Evolutionary conservation across 768 basidiomycete genomes (phyloP).

Genomic region (Trametes cubensis): DNA sequence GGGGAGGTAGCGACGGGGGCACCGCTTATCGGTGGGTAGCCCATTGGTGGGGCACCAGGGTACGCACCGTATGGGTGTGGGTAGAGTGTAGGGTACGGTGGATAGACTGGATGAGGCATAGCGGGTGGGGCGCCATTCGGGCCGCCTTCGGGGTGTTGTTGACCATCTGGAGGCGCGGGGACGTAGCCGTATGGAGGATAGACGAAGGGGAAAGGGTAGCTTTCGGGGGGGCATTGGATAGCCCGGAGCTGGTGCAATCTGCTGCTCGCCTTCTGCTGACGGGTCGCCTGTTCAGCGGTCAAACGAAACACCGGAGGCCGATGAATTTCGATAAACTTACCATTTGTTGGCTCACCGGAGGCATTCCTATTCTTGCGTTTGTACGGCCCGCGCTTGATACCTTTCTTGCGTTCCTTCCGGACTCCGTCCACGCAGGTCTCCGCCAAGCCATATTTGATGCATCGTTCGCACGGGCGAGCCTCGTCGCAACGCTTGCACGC

Average conservation of each 20-base stretch:
- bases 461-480: constrained; percentile 63
- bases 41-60: constrained; percentile 27
- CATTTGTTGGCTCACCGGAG: constrained; percentile 27
- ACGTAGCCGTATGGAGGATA: constrained; percentile 46
- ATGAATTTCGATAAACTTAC: constrained; percentile 1
- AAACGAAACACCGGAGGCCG: background rate
- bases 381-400: constrained; percentile 60
- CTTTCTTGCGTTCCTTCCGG: constrained; percentile 67
- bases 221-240: constrained; percentile 42
- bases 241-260: constrained; percentile 20
- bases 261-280: constrained; percentile 14
- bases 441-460: constrained; percentile 62
- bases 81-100: constrained; percentile 41
- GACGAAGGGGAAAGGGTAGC: constrained; percentile 50
- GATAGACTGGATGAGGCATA: constrained; percentile 39
- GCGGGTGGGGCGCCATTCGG: constrained; percentile 35
- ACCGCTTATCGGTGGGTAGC: constrained; percentile 23
- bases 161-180: constrained; percentile 42
- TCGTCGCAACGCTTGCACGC: constrained; percentile 64
- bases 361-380: constrained; percentile 50
- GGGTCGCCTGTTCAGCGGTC: constrained; percentile 8
- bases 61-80: constrained; percentile 34
- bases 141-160: constrained; percentile 36
- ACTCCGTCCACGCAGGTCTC: constrained; percentile 60
- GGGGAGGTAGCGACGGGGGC: constrained; percentile 28